Evolutionary conservation across 2,329 filamentous ascomycete species (phyloP), one percentile per base, ranked within the genome.

Genomic region (Pseudopyricularia cyperi): DNA sequence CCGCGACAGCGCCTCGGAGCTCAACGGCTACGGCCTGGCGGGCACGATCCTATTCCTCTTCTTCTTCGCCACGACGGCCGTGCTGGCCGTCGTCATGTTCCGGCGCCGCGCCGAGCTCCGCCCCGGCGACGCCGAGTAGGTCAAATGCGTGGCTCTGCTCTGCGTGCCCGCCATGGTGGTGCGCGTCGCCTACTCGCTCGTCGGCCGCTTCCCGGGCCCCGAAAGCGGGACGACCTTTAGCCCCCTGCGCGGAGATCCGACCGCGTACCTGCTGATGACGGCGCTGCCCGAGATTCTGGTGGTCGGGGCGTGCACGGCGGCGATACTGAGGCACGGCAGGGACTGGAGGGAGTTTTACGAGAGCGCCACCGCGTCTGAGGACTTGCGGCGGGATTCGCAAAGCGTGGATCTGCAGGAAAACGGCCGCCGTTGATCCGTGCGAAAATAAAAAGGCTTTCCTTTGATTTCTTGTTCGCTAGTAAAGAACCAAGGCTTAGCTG

Each of bases 271-370:
- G 33, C 60, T 59, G 52, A 64, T 65, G 63, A 48, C 46, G 44
- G 62, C 64, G 26, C 53, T 64, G 49, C 59, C 62, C 52, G 62
- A 65, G 52, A 62, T 64, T 17, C 46, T 59, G 37, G 59, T 56
- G 42, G 59, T 62, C 52, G 54, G 32, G 3, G 48, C 63, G n/a
- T 54, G 52, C 22, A 42, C 48, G 9, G 33, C 34, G 11, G 24
- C 32, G 8, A 46, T 52, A 28, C 32, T 52, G n/a, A 47, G 50
- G 44, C 42, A 46, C 30, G 50, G 50, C 3, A 52, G 42, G 42
- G 50, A 52, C 32, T 46, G 50, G 42, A 46, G 44, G 42, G 19
- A 17, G 30, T 44, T 24, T 7, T 44, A 47, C 24, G 33, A 37
- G 22, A 44, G 32, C 30, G 33, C 47, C 15, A n/a, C 46, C 15